Conservation (phyloP, 2,329 filamentous ascomycete species). For the Talaromyces sp. region DNA sequence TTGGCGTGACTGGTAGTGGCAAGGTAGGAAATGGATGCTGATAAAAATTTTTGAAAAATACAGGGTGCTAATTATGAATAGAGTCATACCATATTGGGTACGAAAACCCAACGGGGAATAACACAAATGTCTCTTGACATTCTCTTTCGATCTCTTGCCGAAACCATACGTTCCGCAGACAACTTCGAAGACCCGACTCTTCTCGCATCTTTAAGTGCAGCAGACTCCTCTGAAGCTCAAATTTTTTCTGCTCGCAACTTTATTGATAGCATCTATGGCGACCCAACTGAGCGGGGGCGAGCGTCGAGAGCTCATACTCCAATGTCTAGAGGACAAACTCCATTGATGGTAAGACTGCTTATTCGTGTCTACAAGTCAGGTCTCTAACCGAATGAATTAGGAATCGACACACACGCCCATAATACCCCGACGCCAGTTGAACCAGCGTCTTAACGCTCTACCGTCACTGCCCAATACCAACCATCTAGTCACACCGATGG, state of each 20-base stretch:
- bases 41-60: no score
- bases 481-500: constrained; percentile 63
- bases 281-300: constrained; percentile 56
- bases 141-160: constrained; percentile 75
- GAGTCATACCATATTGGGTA: constrained; percentile 95
- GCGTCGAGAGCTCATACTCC: constrained; percentile 67
- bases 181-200: constrained; percentile 54
- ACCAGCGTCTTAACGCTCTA: constrained; percentile 66
- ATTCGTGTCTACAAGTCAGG: neutral
- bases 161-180: constrained; percentile 64
- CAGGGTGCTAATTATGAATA: constrained; percentile 36
- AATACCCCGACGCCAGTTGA: constrained; percentile 55
- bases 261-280: constrained; percentile 73
- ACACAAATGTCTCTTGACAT: constrained; percentile 90
- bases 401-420: constrained; percentile 50
- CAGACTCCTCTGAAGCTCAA: constrained; percentile 77
- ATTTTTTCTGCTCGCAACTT: constrained; percentile 72
- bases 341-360: constrained; percentile 38
- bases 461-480: constrained; percentile 73
- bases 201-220: constrained; percentile 69
- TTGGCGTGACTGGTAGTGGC: constrained; percentile 92
- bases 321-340: constrained; percentile 51
- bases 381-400: constrained; percentile 1
- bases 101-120: constrained; percentile 77
- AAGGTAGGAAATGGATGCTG: constrained; percentile 62